Percentiles rank a stretch among this genome's conserved stretches.
Conservation (phyloP, 2,329 filamentous ascomycete species). For the Cadophora gregata region DNA sequence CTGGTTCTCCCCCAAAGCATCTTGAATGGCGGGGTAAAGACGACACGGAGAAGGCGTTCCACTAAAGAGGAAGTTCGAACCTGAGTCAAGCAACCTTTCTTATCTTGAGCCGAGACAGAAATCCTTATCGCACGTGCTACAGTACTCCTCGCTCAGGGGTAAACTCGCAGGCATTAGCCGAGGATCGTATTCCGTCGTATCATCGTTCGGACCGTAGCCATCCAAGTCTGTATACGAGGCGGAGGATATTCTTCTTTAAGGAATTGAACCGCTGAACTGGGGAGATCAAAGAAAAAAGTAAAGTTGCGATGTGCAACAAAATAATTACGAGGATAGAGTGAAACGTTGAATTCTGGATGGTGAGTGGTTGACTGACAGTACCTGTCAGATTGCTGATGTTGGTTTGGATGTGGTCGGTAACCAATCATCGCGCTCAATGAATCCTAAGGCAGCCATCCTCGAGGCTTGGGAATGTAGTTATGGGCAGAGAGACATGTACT, state of each 20-base stretch:
- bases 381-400: not conserved
- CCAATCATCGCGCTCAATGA: not conserved
- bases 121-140: conserved; percentile 17
- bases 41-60: not conserved
- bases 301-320: conserved; percentile 24
- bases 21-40: conserved; percentile 1
- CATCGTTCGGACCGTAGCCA: not conserved
- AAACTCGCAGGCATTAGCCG: conserved; percentile 11
- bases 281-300: conserved; percentile 14
- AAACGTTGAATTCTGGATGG: conserved; percentile 42
- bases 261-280: not conserved
- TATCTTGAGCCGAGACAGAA: not conserved
- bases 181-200: conserved; percentile 8
- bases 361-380: not conserved
- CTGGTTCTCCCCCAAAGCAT: conserved; percentile 12
- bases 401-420: not conserved
- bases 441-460: not conserved
- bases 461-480: not conserved
- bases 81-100: not conserved
- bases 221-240: not conserved
- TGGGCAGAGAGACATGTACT: not conserved
- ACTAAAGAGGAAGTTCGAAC: conserved; percentile 3
- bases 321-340: not conserved
- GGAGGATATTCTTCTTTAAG: not conserved
- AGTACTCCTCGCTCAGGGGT: not conserved